These are phyloP conservation scores for Calocybe indica DNA, from an alignment of 768 basidiomycete species.

Conservation along the genomic window DNA sequence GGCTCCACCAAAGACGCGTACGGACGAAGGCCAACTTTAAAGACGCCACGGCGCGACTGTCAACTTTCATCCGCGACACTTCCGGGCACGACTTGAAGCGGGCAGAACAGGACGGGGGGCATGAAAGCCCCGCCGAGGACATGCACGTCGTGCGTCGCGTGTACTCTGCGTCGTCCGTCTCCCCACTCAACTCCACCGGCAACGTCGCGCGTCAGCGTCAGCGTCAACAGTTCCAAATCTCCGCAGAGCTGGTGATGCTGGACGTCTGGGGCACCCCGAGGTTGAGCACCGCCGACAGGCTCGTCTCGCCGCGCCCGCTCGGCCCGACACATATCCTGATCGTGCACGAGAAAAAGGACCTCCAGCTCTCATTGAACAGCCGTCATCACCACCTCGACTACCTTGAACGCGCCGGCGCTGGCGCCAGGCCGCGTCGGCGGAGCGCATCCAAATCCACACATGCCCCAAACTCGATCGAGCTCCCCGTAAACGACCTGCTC, in stretches of 20 bases:
- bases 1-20: slow-evolving; percentile 22
- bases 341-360: slow-evolving; percentile 6
- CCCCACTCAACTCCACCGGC: slow-evolving; percentile 3
- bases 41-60: slow-evolving; percentile 19
- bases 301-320: slow-evolving; percentile 29
- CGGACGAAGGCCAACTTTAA: slow-evolving; percentile 16
- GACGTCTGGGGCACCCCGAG: slow-evolving; percentile 17
- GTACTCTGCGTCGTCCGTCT: slow-evolving; percentile 18
- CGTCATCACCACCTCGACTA: slow-evolving; percentile 1
- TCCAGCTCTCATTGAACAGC: slow-evolving; percentile 1
- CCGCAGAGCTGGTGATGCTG: slow-evolving; percentile 7
- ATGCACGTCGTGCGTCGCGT: slow-evolving; percentile 17
- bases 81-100: slow-evolving; percentile 4
- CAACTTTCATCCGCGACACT: slow-evolving; percentile 14
- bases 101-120: too few species aligned
- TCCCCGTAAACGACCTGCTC: slow-evolving; percentile 33
- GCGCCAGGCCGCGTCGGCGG: neutral
- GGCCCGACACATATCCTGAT: slow-evolving; percentile 32
- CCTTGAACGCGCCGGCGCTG: neutral
- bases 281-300: slow-evolving; percentile 20
- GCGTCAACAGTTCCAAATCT: neutral
- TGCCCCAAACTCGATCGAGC: slow-evolving; percentile 18
- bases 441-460: neutral
- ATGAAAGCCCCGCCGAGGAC: slow-evolving; percentile 1
- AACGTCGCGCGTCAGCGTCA: slow-evolving; percentile 11